A percentile compares a stretch with the other conserved stretches of the same genome.
Conservation (phyloP, 306 rosid species). For the Purshia tridentata region DNA sequence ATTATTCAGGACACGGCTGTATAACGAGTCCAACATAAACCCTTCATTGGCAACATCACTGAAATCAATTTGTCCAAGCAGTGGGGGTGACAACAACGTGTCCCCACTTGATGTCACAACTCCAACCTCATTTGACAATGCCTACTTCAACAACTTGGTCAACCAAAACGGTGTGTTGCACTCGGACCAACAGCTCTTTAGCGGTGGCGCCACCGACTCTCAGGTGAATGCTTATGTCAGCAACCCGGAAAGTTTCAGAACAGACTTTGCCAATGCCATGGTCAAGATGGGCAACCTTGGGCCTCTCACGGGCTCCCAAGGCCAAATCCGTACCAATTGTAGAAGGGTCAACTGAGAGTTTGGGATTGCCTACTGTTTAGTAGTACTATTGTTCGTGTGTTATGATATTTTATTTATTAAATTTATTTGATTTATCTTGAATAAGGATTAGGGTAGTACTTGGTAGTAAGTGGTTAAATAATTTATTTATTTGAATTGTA, state of each 20-base stretch:
- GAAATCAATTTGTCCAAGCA: slow-evolving; percentile 44
- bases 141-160: slow-evolving; percentile 51
- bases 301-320: slow-evolving; percentile 57
- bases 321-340: slow-evolving; percentile 56
- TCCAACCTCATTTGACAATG: slow-evolving; percentile 50
- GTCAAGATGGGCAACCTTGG: slow-evolving; percentile 60
- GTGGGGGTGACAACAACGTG: slow-evolving; percentile 47
- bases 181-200: slow-evolving; percentile 59
- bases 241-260: slow-evolving; percentile 27
- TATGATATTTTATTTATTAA: too few species aligned
- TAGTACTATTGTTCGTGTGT: too few species aligned
- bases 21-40: slow-evolving; percentile 62
- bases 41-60: slow-evolving; percentile 39
- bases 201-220: slow-evolving; percentile 52
- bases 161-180: slow-evolving; percentile 52
- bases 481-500: too few species aligned
- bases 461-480: too few species aligned
- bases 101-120: slow-evolving; percentile 44
- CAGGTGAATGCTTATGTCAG: slow-evolving; percentile 40
- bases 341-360: slow-evolving; percentile 37
- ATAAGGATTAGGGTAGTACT: not conserved
- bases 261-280: slow-evolving; percentile 62
- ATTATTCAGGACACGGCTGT: slow-evolving; percentile 43
- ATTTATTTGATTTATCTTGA: too few species aligned
- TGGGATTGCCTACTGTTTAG: not conserved